Evolutionary conservation across 164 flowering plant species (phyloP).

Genomic region (Liquidambar formosana): DNA sequence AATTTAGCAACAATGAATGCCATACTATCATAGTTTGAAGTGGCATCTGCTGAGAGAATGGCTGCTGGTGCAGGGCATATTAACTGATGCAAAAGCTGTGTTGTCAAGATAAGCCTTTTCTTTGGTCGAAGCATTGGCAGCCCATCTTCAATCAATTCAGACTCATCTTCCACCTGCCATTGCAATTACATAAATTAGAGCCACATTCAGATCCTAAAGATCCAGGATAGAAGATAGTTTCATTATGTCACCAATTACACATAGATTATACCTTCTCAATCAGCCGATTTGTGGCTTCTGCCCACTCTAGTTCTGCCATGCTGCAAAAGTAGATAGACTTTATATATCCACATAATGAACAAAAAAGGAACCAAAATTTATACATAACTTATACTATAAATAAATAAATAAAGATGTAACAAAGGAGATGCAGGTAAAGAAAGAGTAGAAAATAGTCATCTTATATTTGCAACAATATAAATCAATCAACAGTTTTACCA

Average conservation of each 20-base stretch:
- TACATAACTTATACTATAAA: neutral
- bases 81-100: conserved; percentile 78
- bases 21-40: conserved; percentile 42
- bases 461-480: no score
- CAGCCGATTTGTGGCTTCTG: conserved; percentile 53
- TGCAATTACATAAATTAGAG: conserved; percentile 11
- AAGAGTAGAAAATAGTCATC: neutral
- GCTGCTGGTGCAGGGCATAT: conserved; percentile 54
- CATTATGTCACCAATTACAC: conserved; percentile 1
- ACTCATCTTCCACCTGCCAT: conserved; percentile 58
- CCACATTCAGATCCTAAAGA: neutral
- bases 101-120: conserved; percentile 68
- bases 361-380: neutral
- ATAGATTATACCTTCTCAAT: conserved; percentile 57
- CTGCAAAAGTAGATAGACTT: conserved; percentile 35
- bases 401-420: neutral
- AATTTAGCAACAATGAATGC: conserved; percentile 52
- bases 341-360: neutral
- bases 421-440: neutral
- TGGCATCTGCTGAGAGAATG: conserved; percentile 54
- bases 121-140: conserved; percentile 39
- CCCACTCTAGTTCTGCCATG: conserved; percentile 65
- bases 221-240: neutral
- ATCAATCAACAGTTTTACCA: no score
- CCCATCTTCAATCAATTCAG: conserved; percentile 43